Percentiles rank a stretch among this genome's conserved stretches.
Conservation (phyloP, 257 asterid genomes). For the Ehretia macrophylla region DNA sequence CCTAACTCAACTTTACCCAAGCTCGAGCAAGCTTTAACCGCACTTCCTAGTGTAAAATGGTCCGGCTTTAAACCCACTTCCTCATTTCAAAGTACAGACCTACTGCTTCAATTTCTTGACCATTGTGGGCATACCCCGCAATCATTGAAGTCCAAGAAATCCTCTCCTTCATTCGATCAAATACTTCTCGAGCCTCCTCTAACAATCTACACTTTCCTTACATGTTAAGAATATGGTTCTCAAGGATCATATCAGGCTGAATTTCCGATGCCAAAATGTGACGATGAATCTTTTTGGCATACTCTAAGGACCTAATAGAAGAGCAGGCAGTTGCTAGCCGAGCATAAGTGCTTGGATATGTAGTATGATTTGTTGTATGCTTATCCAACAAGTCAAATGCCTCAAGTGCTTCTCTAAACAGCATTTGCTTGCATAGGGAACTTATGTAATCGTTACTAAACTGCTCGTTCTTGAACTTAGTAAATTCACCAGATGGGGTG, state of each 20-base stretch:
- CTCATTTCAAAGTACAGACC: conserved; percentile 48
- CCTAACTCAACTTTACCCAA: conserved; percentile 38
- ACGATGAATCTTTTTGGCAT: conserved; percentile 46
- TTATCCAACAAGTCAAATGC: conserved; percentile 41
- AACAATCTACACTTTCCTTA: conserved; percentile 69
- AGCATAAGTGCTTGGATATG: conserved; percentile 50
- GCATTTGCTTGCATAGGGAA: conserved; percentile 55
- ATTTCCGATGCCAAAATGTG: conserved; percentile 38
- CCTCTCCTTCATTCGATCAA: conserved; percentile 56
- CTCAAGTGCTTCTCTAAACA: conserved; percentile 42
- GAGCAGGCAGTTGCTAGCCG: conserved; percentile 54
- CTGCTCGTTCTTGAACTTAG: conserved; percentile 28
- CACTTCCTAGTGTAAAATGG: conserved; percentile 67
- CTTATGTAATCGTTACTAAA: conserved; percentile 38
- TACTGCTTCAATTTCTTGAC: conserved; percentile 48
- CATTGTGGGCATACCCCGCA: conserved; percentile 60
- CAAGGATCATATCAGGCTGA: conserved; percentile 55
- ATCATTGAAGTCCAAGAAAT: conserved; percentile 70
- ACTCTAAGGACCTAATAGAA: conserved; percentile 41
- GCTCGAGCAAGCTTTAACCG: conserved; percentile 55
- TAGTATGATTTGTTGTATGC: conserved; percentile 15
- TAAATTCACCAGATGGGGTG: conserved; percentile 12
- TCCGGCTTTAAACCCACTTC: conserved; percentile 40
- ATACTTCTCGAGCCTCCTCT: conserved; percentile 52
- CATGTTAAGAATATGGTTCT: conserved; percentile 68